Percentiles rank a stretch among this genome's conserved stretches.
These are phyloP conservation scores for Sextonia rubra DNA, from an alignment of 164 flowering plant genomes.

Conservation along the genomic window DNA sequence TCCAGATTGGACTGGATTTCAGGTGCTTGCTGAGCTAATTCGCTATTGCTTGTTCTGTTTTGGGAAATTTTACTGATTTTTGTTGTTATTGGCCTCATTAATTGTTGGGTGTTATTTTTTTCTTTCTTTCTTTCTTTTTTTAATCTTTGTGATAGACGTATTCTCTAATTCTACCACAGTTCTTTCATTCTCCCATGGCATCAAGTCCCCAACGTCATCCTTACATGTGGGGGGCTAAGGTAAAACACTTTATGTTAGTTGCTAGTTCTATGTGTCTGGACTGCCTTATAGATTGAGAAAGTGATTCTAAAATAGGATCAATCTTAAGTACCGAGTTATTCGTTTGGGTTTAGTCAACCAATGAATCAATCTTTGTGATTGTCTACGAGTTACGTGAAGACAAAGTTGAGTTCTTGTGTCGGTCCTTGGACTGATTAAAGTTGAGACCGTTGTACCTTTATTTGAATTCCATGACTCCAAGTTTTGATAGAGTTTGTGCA, in stretches of 20 bases:
- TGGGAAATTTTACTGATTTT: neutral
- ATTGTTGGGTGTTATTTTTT: neutral
- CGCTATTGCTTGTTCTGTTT: neutral
- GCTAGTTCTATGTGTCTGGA: neutral
- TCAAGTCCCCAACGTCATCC: constrained; percentile 95
- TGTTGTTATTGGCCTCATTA: neutral
- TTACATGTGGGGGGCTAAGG: constrained; percentile 99
- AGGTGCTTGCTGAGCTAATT: constrained; percentile 34
- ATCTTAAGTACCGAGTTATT: no score
- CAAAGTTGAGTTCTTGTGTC: no score
- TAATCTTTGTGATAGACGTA: constrained; percentile 53
- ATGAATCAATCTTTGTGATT: no score
- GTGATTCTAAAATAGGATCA: no score
- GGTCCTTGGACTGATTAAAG: no score
- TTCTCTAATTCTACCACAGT: constrained; percentile 88
- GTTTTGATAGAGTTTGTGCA: no score
- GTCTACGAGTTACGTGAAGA: no score
- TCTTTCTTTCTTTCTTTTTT: no score
- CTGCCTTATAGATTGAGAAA: no score
- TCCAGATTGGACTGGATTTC: constrained; percentile 91
- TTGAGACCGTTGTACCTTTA: no score
- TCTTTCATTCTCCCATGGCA: constrained; percentile 46
- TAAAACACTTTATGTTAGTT: constrained; percentile 13
- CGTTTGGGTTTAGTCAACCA: no score
- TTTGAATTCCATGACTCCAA: no score